These are phyloP conservation scores for Populus hybrid DNA, from an alignment of 441 rosid species.

Conservation along the genomic window DNA sequence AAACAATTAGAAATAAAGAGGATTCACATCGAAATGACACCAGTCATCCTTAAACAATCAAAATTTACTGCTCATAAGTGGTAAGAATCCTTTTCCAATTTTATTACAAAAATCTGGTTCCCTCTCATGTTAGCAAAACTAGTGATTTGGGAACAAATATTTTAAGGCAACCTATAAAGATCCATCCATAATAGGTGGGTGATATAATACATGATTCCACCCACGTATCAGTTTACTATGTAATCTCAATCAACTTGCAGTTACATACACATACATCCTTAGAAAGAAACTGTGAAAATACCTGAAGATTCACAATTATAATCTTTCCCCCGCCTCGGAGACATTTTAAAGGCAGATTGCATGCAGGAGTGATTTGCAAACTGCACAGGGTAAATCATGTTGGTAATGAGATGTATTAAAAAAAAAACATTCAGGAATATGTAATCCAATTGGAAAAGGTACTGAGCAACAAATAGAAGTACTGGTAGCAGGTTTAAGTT, in stretches of 20 bases:
- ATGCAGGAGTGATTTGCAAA: slow-evolving; percentile 99
- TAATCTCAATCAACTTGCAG: background rate
- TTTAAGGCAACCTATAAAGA: background rate
- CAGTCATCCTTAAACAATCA: background rate
- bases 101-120: background rate
- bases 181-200: background rate
- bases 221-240: background rate
- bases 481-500: background rate
- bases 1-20: background rate
- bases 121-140: background rate
- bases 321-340: slow-evolving; percentile 88
- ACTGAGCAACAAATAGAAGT: slow-evolving; percentile 2
- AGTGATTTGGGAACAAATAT: background rate
- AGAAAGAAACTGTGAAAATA: slow-evolving; percentile 17
- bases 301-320: slow-evolving; percentile 95
- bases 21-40: background rate
- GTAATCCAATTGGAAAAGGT: background rate
- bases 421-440: background rate
- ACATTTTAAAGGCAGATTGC: slow-evolving; percentile 93
- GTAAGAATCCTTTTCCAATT: background rate
- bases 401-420: slow-evolving; percentile 16
- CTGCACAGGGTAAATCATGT: slow-evolving; percentile 38
- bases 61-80: background rate
- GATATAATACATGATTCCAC: background rate
- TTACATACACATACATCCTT: background rate